Base-by-base conservation (phyloP, 2,329 filamentous ascomycete genomes). In the Cladosporium colombiae region DNA sequence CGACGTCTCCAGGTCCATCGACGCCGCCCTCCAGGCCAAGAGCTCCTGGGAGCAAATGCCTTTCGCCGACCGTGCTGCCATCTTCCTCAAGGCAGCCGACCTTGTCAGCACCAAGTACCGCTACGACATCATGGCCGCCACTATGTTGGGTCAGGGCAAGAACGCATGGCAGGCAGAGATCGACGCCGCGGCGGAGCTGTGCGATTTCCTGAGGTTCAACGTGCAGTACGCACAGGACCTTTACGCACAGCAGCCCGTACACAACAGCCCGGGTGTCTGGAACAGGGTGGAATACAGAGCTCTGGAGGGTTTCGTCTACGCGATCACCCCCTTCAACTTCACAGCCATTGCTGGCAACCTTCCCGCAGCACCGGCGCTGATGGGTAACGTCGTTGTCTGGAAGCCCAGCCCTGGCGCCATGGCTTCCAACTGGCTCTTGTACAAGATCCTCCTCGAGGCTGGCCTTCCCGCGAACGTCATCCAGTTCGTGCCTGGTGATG, bases 151-250 rank as follows among this genome's bases (percentile, higher is more conserved):
- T 68, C 94, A 97, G 81, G 94, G 94, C 74, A 97, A 97, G 86
- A 97, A 97, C 78, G 92, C 91, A 58, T 97, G 93, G 92, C 94
- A 98, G 81, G 94, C 94, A 18, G 94, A 98, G 84, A 97, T 97
- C 69, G 94, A 97, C 79, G 86, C 93, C 53, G 93, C 93, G 23
- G 94, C 94, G 13, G 94, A 98, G 83, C 81, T 96, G 71, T 89
- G 87, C 72, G 94, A 98, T 78, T 97, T 97, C 81, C 83, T 97
- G 77, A 80, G 81, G 57, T 96, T 97, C 83, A 95, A 94, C 75
- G 93, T 97, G 64, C 88, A 93, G 78, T 97, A 94, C 75, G 94
- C 93, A 27, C 89, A 96, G 80, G 91, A 97, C 77, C 82, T 96
- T 66, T 96, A 97, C 78, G 86, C 87, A 52, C 88, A 92, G 77